A percentile compares a stretch with the other conserved stretches of the same genome.
phyloP scores from a whole-genome alignment of 1,284 basidiomycete genomes.

The Taiwanofungus camphoratus region DNA sequence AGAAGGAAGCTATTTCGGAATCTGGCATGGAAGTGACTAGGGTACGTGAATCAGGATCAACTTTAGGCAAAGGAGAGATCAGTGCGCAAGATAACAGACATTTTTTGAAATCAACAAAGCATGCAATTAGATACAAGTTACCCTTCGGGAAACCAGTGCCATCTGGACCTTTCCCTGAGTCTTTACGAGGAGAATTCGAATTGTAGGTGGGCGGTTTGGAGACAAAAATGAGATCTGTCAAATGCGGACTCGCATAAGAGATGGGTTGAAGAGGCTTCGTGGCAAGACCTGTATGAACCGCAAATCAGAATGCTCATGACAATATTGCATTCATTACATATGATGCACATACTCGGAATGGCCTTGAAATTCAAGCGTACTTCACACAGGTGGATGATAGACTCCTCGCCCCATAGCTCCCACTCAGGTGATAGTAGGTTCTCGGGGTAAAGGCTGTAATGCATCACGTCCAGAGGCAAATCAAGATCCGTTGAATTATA shows the following conservation, averaged over 20 bases:
- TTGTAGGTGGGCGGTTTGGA: slow-evolving; percentile 29
- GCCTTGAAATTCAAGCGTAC: slow-evolving; percentile 44
- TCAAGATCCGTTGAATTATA: slow-evolving; percentile 42
- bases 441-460: slow-evolving; percentile 20
- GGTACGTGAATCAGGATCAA: background rate
- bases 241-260: slow-evolving; percentile 29
- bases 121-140: slow-evolving; percentile 42
- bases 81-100: slow-evolving; percentile 36
- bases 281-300: slow-evolving; percentile 35
- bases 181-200: slow-evolving; percentile 19
- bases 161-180: slow-evolving; percentile 13
- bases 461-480: slow-evolving; percentile 34
- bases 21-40: slow-evolving; percentile 24
- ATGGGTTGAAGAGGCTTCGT: slow-evolving; percentile 43
- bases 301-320: no score
- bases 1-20: slow-evolving; percentile 23
- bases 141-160: slow-evolving; percentile 17
- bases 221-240: slow-evolving; percentile 44
- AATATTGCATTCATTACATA: no score
- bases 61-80: background rate
- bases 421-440: slow-evolving; percentile 39
- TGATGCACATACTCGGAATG: slow-evolving; percentile 10
- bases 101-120: slow-evolving; percentile 53
- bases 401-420: slow-evolving; percentile 59
- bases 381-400: slow-evolving; percentile 55